These are phyloP conservation scores for Ceratobasidium sp. DNA, from an alignment of 1,284 basidiomycete genomes.

Conservation along the genomic window DNA sequence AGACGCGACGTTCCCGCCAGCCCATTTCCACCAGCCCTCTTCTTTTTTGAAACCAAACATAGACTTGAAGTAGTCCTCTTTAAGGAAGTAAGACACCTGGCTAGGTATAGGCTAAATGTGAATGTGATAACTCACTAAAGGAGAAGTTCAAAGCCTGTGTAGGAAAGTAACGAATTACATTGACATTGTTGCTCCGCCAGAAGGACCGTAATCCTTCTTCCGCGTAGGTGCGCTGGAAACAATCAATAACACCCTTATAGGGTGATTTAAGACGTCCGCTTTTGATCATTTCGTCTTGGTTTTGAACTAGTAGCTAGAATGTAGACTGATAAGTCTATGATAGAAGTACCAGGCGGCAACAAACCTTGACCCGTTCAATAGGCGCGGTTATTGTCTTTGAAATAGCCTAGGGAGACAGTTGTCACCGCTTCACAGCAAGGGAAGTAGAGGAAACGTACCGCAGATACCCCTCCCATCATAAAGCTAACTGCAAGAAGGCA, in stretches of 20 bases:
- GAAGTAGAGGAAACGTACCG: conserved; percentile 76
- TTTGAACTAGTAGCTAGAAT: conserved; percentile 88
- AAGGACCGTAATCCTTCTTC: conserved; percentile 93
- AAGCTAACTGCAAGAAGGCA: too few relatives aligned
- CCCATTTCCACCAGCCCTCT: conserved; percentile 92
- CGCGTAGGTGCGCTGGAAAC: conserved; percentile 86
- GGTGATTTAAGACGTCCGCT: conserved; percentile 91
- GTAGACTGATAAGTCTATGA: conserved; percentile 32
- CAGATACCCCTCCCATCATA: conserved; percentile 93
- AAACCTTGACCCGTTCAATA: conserved; percentile 94
- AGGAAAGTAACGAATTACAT: conserved; percentile 98
- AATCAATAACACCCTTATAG: conserved; percentile 94
- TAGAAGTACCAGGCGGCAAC: conserved; percentile 28
- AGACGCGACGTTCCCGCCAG: conserved; percentile 92
- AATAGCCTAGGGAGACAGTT: conserved; percentile 74
- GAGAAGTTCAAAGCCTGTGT: conserved; percentile 97
- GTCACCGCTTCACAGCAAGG: conserved; percentile 47
- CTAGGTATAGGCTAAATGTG: conserved; percentile 49
- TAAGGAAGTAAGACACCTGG: too few relatives aligned
- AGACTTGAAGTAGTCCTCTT: conserved; percentile 97
- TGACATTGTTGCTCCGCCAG: conserved; percentile 97
- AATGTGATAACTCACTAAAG: conserved; percentile 71
- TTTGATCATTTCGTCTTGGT: conserved; percentile 99
- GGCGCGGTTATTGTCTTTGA: conserved; percentile 98
- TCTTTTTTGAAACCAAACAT: conserved; percentile 91